phyloP scores from a whole-genome alignment of 164 flowering plant genomes.

The Tinospora cordifolia region DNA sequence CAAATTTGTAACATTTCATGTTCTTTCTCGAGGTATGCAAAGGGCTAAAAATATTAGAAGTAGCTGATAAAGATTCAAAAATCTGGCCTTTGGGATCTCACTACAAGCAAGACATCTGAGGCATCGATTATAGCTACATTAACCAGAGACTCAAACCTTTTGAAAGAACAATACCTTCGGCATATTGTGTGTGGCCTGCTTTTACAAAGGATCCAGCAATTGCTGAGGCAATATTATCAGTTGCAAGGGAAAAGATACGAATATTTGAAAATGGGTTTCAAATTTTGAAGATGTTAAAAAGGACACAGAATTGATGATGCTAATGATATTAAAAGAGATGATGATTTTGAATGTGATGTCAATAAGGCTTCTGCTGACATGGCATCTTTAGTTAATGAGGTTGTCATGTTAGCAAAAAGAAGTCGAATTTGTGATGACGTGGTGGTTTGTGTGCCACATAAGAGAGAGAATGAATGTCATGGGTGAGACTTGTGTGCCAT shows the following conservation, averaged over 20 bases:
- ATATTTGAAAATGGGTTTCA: conserved; percentile 46
- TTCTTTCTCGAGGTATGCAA: conserved; percentile 78
- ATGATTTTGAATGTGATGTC: conserved; percentile 67
- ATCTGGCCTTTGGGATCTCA: conserved; percentile 91
- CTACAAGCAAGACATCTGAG: conserved; percentile 94
- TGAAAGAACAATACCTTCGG: conserved; percentile 92
- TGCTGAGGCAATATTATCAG: conserved; percentile 62
- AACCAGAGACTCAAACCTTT: conserved; percentile 76
- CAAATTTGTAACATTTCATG: conserved; percentile 90
- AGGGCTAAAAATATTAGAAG: conserved; percentile 73
- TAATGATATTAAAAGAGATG: conserved; percentile 72
- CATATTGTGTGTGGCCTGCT: conserved; percentile 71
- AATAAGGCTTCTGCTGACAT: no score
- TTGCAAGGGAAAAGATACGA: conserved; percentile 68
- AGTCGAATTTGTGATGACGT: no score
- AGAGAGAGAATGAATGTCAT: no score
- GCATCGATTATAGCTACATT: conserved; percentile 94
- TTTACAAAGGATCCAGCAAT: conserved; percentile 74
- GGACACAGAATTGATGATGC: conserved; percentile 37
- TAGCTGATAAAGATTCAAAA: conserved; percentile 91
- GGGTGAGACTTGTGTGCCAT: no score
- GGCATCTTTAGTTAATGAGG: no score
- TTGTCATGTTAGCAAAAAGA: no score
- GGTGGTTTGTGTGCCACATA: no score
- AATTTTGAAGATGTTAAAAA: conserved; percentile 58